phyloP scores from a whole-genome alignment of 1,284 basidiomycete species.

The Sanghuangporus baumii region DNA sequence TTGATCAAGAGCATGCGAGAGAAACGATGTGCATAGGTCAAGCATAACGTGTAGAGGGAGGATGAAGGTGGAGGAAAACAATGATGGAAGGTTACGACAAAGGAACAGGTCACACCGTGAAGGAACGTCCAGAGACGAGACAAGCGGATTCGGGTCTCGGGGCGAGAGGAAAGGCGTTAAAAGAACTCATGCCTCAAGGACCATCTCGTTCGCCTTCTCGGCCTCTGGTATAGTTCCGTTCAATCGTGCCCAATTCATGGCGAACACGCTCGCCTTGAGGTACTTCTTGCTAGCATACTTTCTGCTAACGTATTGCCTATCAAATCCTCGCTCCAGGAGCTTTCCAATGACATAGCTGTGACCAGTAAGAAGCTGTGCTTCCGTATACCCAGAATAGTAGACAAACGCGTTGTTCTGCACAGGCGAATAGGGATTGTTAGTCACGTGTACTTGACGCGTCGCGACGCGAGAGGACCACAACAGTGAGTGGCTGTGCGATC shows the following conservation, averaged over 20 bases:
- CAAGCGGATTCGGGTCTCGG: neutral
- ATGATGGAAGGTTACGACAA: neutral
- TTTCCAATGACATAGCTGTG: slow-evolving; percentile 83
- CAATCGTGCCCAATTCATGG: slow-evolving; percentile 59
- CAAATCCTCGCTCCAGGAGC: slow-evolving; percentile 77
- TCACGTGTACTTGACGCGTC: slow-evolving; percentile 42
- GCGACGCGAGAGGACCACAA: slow-evolving; percentile 11
- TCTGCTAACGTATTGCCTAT: slow-evolving; percentile 85
- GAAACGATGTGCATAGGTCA: neutral
- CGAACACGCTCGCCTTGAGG: slow-evolving; percentile 78
- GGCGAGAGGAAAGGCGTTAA: neutral
- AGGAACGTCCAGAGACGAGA: neutral
- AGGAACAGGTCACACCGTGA: neutral
- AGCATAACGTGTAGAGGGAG: neutral
- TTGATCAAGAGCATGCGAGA: neutral
- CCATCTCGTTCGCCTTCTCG: slow-evolving; percentile 7
- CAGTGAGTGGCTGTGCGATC: slow-evolving; percentile 10
- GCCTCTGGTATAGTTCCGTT: slow-evolving; percentile 4
- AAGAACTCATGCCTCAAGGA: slow-evolving; percentile 9
- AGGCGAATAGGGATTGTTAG: slow-evolving; percentile 29
- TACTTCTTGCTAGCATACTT: slow-evolving; percentile 98
- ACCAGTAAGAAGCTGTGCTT: slow-evolving; percentile 83
- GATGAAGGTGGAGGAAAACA: neutral
- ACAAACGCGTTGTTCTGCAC: slow-evolving; percentile 84
- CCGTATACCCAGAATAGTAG: slow-evolving; percentile 91